Base-by-base conservation (phyloP, 1,284 basidiomycete species). In the Fomitopsis pinicola region DNA sequence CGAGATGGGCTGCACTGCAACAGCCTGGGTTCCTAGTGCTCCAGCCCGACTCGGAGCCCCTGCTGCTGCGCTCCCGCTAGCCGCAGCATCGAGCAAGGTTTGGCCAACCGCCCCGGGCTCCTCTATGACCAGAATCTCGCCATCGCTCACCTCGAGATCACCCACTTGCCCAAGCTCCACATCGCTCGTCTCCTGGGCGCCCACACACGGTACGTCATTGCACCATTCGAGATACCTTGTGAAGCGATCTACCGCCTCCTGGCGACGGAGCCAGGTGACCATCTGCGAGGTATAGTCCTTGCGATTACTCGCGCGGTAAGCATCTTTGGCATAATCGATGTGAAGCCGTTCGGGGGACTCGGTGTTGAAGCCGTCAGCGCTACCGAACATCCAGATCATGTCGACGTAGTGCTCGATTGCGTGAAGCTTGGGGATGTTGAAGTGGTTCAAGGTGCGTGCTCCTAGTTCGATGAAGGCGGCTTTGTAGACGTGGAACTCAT, bases 401-500 rank as follows among this genome's bases (percentile, higher is more conserved):
- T 67, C 56, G 3, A 69, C 54, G 57, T 77, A 78, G 55, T 77
- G 76, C 3, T 58, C 19, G 1, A 78, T 64, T 12, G 67, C 64
- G 55, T 78, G 77, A 2, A 79, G 33, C 59, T 80, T 80, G 1
- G 71, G 73, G 36, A 80, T 75, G 58, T 77, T 75, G 68, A 80
- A 77, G 46, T 75, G 42, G 17, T 17, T 3, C 17, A 2, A 62
- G 1, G 67, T 54, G 3, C 69, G 61, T 19, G 67, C 64, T 1
- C 68, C 67, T 5, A 67, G 59, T 9, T 65, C 48, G 3, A 69
- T 48, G 52, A 71, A 57, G 1, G 64, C 62, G 1, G 55, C 30
- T 52, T 73, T 72, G 62, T 70, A 53, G 9, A 42, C 38, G 58
- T 74, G 71, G 46, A 72, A 72, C 26, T 35, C 2, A 53, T 17